Percentiles rank a stretch among this genome's conserved stretches.
These are phyloP conservation scores for Fistulinella staudtii DNA, from an alignment of 1,284 basidiomycete genomes.

Conservation along the genomic window DNA sequence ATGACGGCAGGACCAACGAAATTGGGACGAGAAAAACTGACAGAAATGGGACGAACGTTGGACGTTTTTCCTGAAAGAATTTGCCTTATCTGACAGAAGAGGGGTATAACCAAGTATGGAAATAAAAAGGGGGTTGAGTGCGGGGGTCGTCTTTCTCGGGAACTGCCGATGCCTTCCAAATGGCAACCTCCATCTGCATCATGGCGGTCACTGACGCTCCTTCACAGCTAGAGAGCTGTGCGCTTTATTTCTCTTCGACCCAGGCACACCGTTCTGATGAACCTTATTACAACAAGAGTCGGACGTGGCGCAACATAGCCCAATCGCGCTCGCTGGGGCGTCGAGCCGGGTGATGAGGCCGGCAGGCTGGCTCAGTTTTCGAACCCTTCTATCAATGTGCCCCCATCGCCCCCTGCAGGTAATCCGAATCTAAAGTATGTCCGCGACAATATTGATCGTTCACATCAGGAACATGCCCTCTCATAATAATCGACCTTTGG, in stretches of 20 bases:
- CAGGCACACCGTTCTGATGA: constrained; percentile 19
- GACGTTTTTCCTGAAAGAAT: too few relatives aligned
- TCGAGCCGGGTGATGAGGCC: constrained; percentile 11
- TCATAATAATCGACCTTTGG: too few relatives aligned
- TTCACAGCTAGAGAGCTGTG: too few relatives aligned
- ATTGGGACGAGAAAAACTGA: constrained; percentile 13
- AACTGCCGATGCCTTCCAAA: constrained; percentile 13
- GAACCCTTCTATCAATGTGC: too few relatives aligned
- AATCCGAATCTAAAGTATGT: too few relatives aligned
- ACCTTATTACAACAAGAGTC: too few relatives aligned
- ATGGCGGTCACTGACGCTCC: too few relatives aligned
- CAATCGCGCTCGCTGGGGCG: constrained; percentile 16
- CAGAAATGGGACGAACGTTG: constrained; percentile 25
- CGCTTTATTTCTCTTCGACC: constrained; percentile 10
- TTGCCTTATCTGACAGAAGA: constrained; percentile 1
- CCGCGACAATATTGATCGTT: constrained; percentile 7
- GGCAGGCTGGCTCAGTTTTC: too few relatives aligned
- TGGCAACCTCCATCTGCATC: constrained; percentile 3
- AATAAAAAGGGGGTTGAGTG: constrained; percentile 3
- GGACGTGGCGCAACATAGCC: constrained; percentile 6
- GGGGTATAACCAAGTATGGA: constrained; percentile 12
- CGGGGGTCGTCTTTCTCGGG: constrained; percentile 12
- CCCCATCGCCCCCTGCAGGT: too few relatives aligned
- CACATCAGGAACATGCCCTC: constrained; percentile 1
- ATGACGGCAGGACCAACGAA: constrained; percentile 20